Percentiles rank a stretch among this genome's conserved stretches.
Conservation (phyloP, 768 basidiomycete genomes). For the Calvatia gigantea region DNA sequence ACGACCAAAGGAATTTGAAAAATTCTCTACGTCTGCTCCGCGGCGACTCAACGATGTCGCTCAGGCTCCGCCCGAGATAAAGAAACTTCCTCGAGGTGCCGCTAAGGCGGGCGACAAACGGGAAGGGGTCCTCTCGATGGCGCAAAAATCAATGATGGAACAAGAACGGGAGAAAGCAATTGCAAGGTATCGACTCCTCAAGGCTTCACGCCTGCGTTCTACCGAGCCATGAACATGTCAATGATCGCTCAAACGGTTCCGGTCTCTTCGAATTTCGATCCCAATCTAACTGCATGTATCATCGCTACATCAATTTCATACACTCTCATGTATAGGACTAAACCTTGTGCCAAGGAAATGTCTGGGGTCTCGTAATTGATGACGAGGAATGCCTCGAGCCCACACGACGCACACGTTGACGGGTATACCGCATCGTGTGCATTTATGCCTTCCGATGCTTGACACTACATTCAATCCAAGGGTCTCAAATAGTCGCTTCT, state of each 20-base stretch:
- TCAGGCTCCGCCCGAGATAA: constrained; percentile 63
- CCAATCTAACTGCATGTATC: no score
- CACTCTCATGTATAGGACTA: no score
- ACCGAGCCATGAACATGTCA: not conserved
- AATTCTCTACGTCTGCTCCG: constrained; percentile 49
- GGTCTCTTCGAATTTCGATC: no score
- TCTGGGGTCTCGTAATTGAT: no score
- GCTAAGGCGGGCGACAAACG: constrained; percentile 24
- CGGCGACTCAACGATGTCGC: constrained; percentile 70
- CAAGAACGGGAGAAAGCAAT: constrained; percentile 70
- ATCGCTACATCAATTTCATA: no score
- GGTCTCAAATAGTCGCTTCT: no score
- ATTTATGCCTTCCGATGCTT: no score
- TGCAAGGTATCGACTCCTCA: constrained; percentile 64
- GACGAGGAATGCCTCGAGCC: no score
- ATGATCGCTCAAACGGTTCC: not conserved
- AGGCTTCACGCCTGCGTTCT: constrained; percentile 38
- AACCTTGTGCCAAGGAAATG: no score
- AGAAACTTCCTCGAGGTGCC: constrained; percentile 46
- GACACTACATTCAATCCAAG: no score
- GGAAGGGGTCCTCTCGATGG: constrained; percentile 62
- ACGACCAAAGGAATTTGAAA: constrained; percentile 46
- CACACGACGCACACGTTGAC: no score
- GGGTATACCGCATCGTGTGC: no score
- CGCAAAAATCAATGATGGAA: constrained; percentile 76